phyloP scores from a whole-genome alignment of 495 filamentous ascomycete genomes.

The Hypomontagnella monticulosa region DNA sequence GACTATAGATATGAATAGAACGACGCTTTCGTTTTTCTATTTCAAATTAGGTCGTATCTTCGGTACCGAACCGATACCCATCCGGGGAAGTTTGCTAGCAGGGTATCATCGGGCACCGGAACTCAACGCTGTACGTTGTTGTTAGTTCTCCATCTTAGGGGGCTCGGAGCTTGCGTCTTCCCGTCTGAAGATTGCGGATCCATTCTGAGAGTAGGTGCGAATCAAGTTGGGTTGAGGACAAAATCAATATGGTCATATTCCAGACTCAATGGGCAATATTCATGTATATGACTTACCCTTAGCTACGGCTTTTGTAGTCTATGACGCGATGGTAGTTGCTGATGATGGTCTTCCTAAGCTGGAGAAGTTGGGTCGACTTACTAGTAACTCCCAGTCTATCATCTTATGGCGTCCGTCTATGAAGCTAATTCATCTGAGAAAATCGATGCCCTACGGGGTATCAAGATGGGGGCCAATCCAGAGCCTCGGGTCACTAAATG shows the following conservation, averaged over 20 bases:
- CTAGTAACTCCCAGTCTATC: neutral
- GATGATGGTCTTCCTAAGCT: neutral
- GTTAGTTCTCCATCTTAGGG: constrained; percentile 1
- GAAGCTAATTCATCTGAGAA: constrained; percentile 13
- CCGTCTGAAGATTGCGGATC: constrained; percentile 4
- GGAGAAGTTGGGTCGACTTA: neutral
- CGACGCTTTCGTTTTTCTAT: constrained; percentile 2
- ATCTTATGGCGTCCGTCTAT: neutral
- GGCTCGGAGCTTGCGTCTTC: neutral
- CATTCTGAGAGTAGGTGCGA: neutral
- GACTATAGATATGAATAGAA: constrained; percentile 23
- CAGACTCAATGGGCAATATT: no score
- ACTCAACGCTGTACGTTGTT: constrained; percentile 23
- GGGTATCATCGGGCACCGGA: constrained; percentile 30
- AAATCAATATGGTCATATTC: no score
- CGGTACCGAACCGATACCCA: constrained; percentile 31
- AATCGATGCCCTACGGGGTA: constrained; percentile 21
- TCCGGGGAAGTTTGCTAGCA: constrained; percentile 29
- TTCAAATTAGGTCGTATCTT: constrained; percentile 10
- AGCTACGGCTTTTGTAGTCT: no score
- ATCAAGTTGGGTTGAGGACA: no score
- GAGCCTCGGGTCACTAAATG: constrained; percentile 10
- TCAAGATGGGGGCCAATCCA: constrained; percentile 11
- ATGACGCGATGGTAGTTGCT: neutral
- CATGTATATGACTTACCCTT: no score